A percentile compares a stretch with the other conserved stretches of the same genome.
Conservation (phyloP, 2,329 filamentous ascomycete genomes). For the Dactylellina sp. region DNA sequence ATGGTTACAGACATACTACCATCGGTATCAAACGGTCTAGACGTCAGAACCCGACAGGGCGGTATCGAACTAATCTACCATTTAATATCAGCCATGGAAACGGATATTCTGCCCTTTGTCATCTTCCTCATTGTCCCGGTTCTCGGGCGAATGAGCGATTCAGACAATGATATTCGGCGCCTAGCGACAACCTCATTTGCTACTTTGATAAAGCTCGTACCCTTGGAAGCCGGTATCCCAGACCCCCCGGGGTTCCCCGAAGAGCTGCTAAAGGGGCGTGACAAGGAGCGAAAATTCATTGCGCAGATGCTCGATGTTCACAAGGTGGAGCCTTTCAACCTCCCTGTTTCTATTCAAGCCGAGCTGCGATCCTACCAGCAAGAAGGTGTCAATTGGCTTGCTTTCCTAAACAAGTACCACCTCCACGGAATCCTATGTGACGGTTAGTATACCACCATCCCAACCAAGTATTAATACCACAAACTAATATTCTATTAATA, state of each 20-base stretch:
- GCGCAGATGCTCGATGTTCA: conserved; percentile 94
- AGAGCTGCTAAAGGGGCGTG: conserved; percentile 86
- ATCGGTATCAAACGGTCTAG: conserved; percentile 88
- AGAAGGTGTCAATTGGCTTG: conserved; percentile 97
- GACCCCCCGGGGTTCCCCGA: conserved; percentile 93
- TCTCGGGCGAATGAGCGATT: conserved; percentile 96
- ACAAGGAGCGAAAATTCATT: conserved; percentile 95
- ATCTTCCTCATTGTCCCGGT: conserved; percentile 99
- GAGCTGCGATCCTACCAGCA: conserved; percentile 97
- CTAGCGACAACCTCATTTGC: conserved; percentile 97
- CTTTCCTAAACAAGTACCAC: conserved; percentile 97
- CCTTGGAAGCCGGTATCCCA: conserved; percentile 94
- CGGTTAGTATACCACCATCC: conserved; percentile 57
- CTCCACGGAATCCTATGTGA: conserved; percentile 98
- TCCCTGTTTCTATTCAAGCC: conserved; percentile 96
- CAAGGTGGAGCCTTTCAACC: conserved; percentile 92
- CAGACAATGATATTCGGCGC: conserved; percentile 92
- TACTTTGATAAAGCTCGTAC: conserved; percentile 95
- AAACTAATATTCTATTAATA: conserved; percentile 38
- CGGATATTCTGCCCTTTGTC: conserved; percentile 93
- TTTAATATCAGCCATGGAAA: conserved; percentile 97
- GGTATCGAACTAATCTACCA: conserved; percentile 97
- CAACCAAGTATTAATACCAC: conserved; percentile 10
- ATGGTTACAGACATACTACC: conserved; percentile 92
- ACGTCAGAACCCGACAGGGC: conserved; percentile 89